Evolutionary conservation across 768 basidiomycete genomes (phyloP).

Genomic region (Neoboletus brunneissimus): DNA sequence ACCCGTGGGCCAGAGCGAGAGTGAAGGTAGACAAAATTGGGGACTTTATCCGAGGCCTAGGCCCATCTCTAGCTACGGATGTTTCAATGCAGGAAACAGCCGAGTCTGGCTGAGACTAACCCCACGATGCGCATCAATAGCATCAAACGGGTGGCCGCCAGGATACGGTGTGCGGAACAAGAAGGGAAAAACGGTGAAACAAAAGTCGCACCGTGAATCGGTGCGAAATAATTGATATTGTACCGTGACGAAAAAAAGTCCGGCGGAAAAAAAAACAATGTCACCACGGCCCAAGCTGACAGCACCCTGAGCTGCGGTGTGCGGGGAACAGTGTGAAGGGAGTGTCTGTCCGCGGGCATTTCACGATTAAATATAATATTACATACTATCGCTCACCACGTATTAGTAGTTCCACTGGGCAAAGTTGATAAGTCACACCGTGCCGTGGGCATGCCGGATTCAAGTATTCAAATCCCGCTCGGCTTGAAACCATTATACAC

Average conservation of each 20-base stretch:
- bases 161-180: not conserved
- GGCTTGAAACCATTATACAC: too few species aligned
- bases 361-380: not conserved
- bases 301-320: not conserved
- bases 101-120: not conserved
- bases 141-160: not conserved
- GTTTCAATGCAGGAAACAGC: not conserved
- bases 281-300: not conserved
- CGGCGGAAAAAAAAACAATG: not conserved
- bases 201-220: not conserved
- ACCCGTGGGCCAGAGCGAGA: conserved; percentile 12
- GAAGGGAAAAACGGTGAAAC: not conserved
- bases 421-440: too few species aligned
- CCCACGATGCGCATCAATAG: not conserved
- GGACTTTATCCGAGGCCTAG: not conserved
- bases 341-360: not conserved
- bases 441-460: too few species aligned
- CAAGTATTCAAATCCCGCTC: not conserved
- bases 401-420: too few species aligned
- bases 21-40: not conserved
- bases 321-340: not conserved
- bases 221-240: not conserved
- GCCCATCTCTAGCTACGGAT: not conserved
- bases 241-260: not conserved
- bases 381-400: not conserved